Conservation (phyloP, 2,329 filamentous ascomycete species). For the Ceratocystis cacaofunesta region DNA sequence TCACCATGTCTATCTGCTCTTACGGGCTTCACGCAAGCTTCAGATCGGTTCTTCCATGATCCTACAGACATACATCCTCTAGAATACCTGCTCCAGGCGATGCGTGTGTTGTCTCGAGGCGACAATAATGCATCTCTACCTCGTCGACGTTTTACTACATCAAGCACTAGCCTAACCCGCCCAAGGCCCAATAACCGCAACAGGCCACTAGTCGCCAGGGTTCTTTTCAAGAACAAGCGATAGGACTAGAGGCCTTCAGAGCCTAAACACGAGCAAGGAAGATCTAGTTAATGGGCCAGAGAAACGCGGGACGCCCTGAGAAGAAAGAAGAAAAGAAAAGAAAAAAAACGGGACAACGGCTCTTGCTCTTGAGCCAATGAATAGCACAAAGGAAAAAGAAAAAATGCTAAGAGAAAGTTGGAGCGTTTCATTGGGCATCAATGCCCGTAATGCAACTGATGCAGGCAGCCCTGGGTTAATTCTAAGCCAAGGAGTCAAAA, state of each 20-base stretch:
- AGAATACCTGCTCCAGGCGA: too few relatives aligned
- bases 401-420: neutral
- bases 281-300: neutral
- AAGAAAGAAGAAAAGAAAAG: neutral
- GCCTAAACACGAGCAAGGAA: neutral
- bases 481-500: neutral
- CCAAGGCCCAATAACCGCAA: neutral
- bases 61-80: neutral
- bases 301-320: neutral
- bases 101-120: too few relatives aligned
- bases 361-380: neutral
- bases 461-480: neutral
- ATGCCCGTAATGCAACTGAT: neutral
- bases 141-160: too few relatives aligned
- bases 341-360: neutral
- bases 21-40: neutral
- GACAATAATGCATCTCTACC: too few relatives aligned
- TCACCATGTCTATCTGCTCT: neutral
- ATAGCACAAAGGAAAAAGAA: too few relatives aligned
- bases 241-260: neutral
- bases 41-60: neutral
- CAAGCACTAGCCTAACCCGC: too few relatives aligned
- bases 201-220: neutral
- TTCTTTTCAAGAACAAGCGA: neutral
- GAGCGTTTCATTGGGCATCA: neutral